Evolutionary conservation across 1,284 basidiomycete genomes (phyloP), one percentile per base, ranked within the genome.

Genomic region (Sanghuangporus sanghuang): DNA sequence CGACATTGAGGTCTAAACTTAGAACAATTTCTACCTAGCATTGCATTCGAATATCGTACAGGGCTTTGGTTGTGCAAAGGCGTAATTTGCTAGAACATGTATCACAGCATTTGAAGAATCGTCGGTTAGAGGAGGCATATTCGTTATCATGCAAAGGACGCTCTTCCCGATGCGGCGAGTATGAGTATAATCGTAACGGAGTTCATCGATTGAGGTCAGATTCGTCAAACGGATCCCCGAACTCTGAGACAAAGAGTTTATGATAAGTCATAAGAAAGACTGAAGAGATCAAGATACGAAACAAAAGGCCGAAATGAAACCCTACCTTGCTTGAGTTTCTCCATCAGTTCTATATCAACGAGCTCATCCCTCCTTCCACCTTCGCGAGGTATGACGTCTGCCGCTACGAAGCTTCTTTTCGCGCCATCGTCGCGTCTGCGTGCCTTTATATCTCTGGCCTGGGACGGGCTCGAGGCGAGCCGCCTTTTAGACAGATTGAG

Each of bases 401-500:
- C 4, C 27, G 27, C 57, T 35, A 32, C 23, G 46, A 50, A 46
- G 12, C 12, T 52, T 40, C 58, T 57, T 32, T 46, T 63, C 21
- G 8, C 64, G n/a, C 62, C 64, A 14, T 61, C 64, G 32, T 65
- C 67, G n/a, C 66, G 59, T 42, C 64, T 65, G 32, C 66, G 62
- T 42, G 66, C 57, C 48, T 67, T 66, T 14, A 64, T 63, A 39
- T 68, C 67, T 39, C 61, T 62, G 42, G 55, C 57, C 14, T 65
- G 61, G n/a, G 49, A 36, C 3, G 64, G 44, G 3, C 62, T 65
- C 5, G 64, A 32, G 23, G 61, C 64, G 3, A 67, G 64, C 14
- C 67, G 67, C 40, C 67, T 49, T 44, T 68, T 68, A 2, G 65
- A 32, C 40, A 58, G 64, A 36, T 59, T 56, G n/a, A 61, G 64